These are phyloP conservation scores for Avicennia marina DNA, from an alignment of 257 asterid species.

Conservation along the genomic window DNA sequence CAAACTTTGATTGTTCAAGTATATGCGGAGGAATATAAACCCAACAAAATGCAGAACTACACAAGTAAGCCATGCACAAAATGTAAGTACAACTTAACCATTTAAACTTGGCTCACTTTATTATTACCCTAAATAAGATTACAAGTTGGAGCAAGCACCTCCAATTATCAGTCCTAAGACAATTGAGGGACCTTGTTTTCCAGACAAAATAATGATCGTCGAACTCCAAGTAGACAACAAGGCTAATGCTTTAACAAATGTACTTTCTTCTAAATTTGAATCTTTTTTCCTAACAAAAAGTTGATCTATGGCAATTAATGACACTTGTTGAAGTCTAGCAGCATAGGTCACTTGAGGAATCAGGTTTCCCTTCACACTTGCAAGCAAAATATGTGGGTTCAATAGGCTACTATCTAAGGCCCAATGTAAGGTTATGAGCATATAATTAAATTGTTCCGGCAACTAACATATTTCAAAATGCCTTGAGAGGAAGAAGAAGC, in stretches of 20 bases:
- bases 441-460: conserved; percentile 48
- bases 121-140: background rate
- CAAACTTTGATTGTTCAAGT: background rate
- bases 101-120: background rate
- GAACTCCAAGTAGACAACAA: conserved; percentile 80
- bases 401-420: conserved; percentile 46
- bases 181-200: conserved; percentile 87
- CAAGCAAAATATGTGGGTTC: conserved; percentile 26
- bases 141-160: conserved; percentile 44
- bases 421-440: conserved; percentile 64
- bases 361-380: conserved; percentile 36
- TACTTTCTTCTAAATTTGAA: conserved; percentile 34
- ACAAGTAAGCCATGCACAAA: background rate
- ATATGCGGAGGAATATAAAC: background rate
- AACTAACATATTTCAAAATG: conserved; percentile 46
- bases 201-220: conserved; percentile 67
- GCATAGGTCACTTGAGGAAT: conserved; percentile 74
- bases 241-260: conserved; percentile 47
- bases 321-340: conserved; percentile 64
- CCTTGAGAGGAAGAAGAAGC: conserved; percentile 38
- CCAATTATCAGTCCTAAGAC: conserved; percentile 57
- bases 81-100: conserved; percentile 1
- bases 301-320: conserved; percentile 35
- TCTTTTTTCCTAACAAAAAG: conserved; percentile 27
- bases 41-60: background rate